Evolutionary conservation across 2,329 filamentous ascomycete species (phyloP).

Genomic region (Cladosporium phlei): DNA sequence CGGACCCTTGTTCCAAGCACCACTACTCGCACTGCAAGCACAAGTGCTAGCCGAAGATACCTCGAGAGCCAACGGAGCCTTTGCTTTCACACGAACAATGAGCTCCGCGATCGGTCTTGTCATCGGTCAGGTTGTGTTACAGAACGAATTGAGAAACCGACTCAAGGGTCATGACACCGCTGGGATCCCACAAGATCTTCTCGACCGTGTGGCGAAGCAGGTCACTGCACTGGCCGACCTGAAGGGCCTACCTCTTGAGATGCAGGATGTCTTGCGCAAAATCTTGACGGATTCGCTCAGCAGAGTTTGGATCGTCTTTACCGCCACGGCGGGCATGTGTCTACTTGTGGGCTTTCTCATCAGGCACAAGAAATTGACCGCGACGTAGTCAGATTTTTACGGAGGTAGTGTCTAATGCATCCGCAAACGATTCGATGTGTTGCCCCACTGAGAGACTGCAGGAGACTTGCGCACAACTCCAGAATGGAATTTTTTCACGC

Average conservation of each 20-base stretch:
- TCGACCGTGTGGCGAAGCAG: not conserved
- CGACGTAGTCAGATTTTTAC: too few species aligned
- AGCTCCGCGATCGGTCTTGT: constrained; percentile 66
- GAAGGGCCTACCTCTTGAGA: not conserved
- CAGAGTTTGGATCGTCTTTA: not conserved
- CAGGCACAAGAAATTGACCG: too few species aligned
- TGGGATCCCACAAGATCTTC: not conserved
- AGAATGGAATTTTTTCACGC: too few species aligned
- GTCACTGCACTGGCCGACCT: not conserved
- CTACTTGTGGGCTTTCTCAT: not conserved
- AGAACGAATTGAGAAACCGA: constrained; percentile 64
- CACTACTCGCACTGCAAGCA: constrained; percentile 64
- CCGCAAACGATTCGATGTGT: too few species aligned
- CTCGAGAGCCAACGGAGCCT: constrained; percentile 61
- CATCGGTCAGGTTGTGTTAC: constrained; percentile 72
- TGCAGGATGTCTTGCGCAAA: not conserved
- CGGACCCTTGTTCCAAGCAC: constrained; percentile 65
- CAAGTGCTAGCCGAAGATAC: constrained; percentile 59
- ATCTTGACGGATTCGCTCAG: not conserved
- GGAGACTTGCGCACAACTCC: too few species aligned
- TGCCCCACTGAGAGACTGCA: too few species aligned
- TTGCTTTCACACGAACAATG: constrained; percentile 63
- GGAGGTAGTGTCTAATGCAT: too few species aligned
- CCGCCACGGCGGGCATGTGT: not conserved
- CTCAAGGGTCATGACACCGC: not conserved